Percentiles rank a stretch among this genome's conserved stretches.
Conservation (phyloP, 2,329 filamentous ascomycete species). For the Helminthosporium solani region DNA sequence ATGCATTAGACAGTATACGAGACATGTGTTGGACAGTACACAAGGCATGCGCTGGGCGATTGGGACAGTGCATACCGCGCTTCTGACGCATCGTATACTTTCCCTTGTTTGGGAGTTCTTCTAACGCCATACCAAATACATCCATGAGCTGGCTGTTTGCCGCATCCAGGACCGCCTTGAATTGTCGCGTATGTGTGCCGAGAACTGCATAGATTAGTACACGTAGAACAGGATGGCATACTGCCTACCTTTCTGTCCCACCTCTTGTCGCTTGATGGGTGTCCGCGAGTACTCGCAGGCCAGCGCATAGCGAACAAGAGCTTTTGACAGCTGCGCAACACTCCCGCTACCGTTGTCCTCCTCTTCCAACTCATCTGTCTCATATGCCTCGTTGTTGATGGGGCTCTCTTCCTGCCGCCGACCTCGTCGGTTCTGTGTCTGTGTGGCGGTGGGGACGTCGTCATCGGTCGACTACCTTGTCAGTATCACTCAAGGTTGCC, state of each 20-base stretch:
- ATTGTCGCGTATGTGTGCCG: slow-evolving; percentile 66
- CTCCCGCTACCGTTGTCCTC: slow-evolving; percentile 27
- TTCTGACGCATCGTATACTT: slow-evolving; percentile 79
- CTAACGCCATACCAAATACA: slow-evolving; percentile 90
- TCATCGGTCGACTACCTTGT: slow-evolving; percentile 19
- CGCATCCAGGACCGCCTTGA: slow-evolving; percentile 72
- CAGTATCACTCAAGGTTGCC: background rate
- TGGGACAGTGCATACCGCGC: slow-evolving; percentile 56
- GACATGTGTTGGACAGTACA: no score
- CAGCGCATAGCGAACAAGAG: slow-evolving; percentile 62
- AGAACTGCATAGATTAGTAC: slow-evolving; percentile 56
- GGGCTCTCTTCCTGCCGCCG: slow-evolving; percentile 18
- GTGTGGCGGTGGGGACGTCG: slow-evolving; percentile 14
- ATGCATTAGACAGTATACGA: no score
- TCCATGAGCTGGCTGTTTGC: slow-evolving; percentile 71
- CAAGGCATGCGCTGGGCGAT: no score
- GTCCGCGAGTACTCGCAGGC: slow-evolving; percentile 61
- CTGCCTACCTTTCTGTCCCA: slow-evolving; percentile 52
- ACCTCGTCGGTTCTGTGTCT: slow-evolving; percentile 21
- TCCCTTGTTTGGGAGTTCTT: slow-evolving; percentile 77
- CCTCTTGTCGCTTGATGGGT: slow-evolving; percentile 59
- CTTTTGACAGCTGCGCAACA: slow-evolving; percentile 56
- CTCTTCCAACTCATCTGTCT: slow-evolving; percentile 14
- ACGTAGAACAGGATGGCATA: background rate
- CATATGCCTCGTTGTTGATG: slow-evolving; percentile 25